A percentile compares a stretch with the other conserved stretches of the same genome.
Evolutionary conservation across 768 basidiomycete genomes (phyloP).

Genomic region (Leucosporidium creatinivorum): DNA sequence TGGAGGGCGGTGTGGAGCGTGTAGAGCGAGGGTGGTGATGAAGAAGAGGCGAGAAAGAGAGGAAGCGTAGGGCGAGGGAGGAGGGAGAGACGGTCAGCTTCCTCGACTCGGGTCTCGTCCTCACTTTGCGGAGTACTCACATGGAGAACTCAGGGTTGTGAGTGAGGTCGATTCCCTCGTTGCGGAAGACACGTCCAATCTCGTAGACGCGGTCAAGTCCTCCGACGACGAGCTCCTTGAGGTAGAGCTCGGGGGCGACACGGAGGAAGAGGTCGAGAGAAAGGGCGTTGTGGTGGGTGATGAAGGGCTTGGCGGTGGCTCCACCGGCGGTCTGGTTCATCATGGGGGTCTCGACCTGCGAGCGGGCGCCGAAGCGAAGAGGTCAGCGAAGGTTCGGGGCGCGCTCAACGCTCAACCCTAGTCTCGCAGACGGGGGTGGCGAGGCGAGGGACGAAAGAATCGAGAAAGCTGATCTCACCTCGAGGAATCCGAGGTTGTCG

Average conservation of each 20-base stretch:
- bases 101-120: too few relatives aligned
- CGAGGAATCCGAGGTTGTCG: slow-evolving; percentile 86
- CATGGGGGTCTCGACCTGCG: slow-evolving; percentile 87
- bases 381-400: too few relatives aligned
- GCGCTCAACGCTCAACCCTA: too few relatives aligned
- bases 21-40: too few relatives aligned
- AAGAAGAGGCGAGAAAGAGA: too few relatives aligned
- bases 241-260: slow-evolving; percentile 93
- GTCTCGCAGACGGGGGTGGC: too few relatives aligned
- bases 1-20: slow-evolving; percentile 81
- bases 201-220: slow-evolving; percentile 97
- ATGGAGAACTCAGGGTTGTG: slow-evolving; percentile 88
- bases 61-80: too few relatives aligned
- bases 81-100: too few relatives aligned
- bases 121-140: background rate
- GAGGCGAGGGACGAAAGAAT: background rate
- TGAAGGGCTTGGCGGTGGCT: slow-evolving; percentile 95
- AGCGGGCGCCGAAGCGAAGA: too few relatives aligned
- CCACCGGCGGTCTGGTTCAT: slow-evolving; percentile 94
- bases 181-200: slow-evolving; percentile 95
- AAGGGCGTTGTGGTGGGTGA: slow-evolving; percentile 98
- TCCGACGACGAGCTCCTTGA: slow-evolving; percentile 95
- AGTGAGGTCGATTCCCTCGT: slow-evolving; percentile 96
- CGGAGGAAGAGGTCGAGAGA: slow-evolving; percentile 93
- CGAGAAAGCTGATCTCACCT: slow-evolving; percentile 43